These are phyloP conservation scores for Suillus sp. DNA, from an alignment of 768 basidiomycete species.

Conservation along the genomic window DNA sequence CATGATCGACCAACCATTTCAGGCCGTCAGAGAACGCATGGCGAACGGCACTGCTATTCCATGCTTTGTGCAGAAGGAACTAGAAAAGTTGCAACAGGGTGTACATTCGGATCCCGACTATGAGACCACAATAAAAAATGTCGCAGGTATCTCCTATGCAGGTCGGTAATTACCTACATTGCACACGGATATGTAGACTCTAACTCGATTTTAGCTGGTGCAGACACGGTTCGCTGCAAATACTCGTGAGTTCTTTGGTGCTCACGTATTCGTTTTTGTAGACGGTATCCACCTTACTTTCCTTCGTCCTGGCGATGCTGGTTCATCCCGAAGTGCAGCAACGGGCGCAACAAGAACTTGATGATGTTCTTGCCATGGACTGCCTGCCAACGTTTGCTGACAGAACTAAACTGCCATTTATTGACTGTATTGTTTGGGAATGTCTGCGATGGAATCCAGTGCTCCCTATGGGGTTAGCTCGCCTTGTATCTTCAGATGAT, in stretches of 20 bases:
- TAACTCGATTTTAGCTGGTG: conserved; percentile 23
- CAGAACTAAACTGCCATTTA: conserved; percentile 44
- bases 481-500: conserved; percentile 40
- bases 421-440: conserved; percentile 38
- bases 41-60: conserved; percentile 36
- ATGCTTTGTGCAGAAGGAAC: conserved; percentile 50
- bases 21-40: conserved; percentile 50
- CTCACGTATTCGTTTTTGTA: conserved; percentile 26
- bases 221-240: conserved; percentile 25
- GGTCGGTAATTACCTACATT: conserved; percentile 30
- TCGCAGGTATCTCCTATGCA: conserved; percentile 51
- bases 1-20: conserved; percentile 38
- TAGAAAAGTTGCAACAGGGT: conserved; percentile 33
- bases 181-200: conserved; percentile 6
- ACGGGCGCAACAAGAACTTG: conserved; percentile 54
- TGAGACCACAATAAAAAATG: conserved; percentile 52
- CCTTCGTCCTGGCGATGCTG: conserved; percentile 57
- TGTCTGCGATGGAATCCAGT: conserved; percentile 49
- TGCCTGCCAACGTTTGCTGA: conserved; percentile 48
- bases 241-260: conserved; percentile 29
- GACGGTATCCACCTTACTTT: conserved; percentile 52
- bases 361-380: conserved; percentile 44
- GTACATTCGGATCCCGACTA: conserved; percentile 30
- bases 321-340: conserved; percentile 51
- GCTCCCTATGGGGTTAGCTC: conserved; percentile 24